Percentiles rank a stretch among this genome's conserved stretches.
These are phyloP conservation scores for Barbarea vulgaris DNA, from an alignment of 345 rosid genomes.

Conservation along the genomic window DNA sequence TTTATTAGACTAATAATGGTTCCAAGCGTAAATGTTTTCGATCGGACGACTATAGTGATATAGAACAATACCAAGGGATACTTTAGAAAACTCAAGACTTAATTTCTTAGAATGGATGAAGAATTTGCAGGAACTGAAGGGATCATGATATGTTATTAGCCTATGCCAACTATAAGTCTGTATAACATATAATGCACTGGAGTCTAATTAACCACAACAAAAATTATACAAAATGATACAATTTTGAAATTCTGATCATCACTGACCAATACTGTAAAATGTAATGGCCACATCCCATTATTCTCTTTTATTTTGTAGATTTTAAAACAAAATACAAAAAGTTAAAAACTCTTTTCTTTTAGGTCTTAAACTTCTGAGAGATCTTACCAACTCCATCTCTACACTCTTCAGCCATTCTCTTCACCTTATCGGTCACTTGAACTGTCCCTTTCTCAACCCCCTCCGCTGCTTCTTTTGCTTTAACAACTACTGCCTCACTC, in stretches of 20 bases:
- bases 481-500: slow-evolving; percentile 35
- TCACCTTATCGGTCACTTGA: slow-evolving; percentile 51
- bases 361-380: slow-evolving; percentile 43
- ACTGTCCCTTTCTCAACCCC: slow-evolving; percentile 60
- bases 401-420: slow-evolving; percentile 46
- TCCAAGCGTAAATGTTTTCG: no score
- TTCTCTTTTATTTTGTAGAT: slow-evolving; percentile 22
- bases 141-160: background rate
- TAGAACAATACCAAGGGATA: no score
- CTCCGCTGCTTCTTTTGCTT: slow-evolving; percentile 51
- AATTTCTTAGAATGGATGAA: no score
- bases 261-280: slow-evolving; percentile 32
- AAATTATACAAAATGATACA: slow-evolving; percentile 41
- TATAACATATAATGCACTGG: background rate
- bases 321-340: background rate
- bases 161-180: background rate
- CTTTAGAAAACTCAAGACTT: no score
- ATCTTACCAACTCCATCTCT: slow-evolving; percentile 46
- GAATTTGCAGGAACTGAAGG: no score
- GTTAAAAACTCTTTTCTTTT: background rate
- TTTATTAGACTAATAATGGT: background rate
- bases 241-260: slow-evolving; percentile 10
- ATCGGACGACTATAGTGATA: no score
- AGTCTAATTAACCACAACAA: slow-evolving; percentile 16
- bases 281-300: slow-evolving; percentile 38